Base-by-base conservation (phyloP, 352 stramenopile species). In the Poterioochromonas sp. region DNA sequence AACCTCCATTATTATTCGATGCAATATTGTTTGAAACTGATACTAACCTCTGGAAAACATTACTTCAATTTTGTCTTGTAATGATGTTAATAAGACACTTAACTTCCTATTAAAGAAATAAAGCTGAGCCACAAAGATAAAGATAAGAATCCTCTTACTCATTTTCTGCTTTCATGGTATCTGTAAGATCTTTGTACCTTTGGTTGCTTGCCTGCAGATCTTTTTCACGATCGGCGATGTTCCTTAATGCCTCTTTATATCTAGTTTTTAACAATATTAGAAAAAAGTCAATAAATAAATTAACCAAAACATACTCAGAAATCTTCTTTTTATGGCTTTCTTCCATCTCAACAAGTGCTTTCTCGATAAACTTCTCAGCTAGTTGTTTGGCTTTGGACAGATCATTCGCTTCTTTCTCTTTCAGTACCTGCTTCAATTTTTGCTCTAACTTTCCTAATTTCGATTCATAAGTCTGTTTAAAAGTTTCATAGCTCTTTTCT, bases 321-420 rank as follows among this genome's bases (percentile, higher is more conserved):
- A 69, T 69, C 26, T 69, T 69, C 60, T 41, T 41, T 41, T 41
- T 8, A 41, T 69, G 22, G 5, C 22, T 69, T 41, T 69, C 35
- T 41, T 69, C 60, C 8, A 69, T 69, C 26, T 69, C 60, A 18
- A 26, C 26, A 15, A 18, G 5, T 35, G 26, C 26, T 41, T 69
- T 69, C 29, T 41, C 26, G 29, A 69, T 15, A 8, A 69, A 41
- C 8, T 69, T 22, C 8, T 35, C 22, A 8, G 60, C 60, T 35
- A 69, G 5, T 18, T 18, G 8, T 41, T 41, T 69, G 8, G 60
- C 60, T 18, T 69, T 41, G 5, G 8, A 26, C 60, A 69, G 26
- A 41, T 69, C 60, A 35, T 35, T 41, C 8, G 5, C 8, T 41
- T 41, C 8, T 41, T 69, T 69, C 26, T 69, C 60, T 41, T 41